These are phyloP conservation scores for Hirsutella minnesotensis DNA, from an alignment of 2,329 filamentous ascomycete genomes.

Conservation along the genomic window DNA sequence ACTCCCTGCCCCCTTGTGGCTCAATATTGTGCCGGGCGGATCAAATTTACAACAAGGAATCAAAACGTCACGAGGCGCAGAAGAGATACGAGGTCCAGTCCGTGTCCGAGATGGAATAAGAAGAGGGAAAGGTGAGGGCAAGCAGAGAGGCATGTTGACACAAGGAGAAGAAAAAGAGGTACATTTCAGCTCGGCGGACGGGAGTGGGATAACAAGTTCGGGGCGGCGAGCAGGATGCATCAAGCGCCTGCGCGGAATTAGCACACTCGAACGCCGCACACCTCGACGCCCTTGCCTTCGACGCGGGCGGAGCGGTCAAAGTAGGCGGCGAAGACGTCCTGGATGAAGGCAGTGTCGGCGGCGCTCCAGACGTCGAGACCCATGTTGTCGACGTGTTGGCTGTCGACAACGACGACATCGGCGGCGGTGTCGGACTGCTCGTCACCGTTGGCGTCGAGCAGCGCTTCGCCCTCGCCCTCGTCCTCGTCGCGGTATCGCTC, in stretches of 20 bases:
- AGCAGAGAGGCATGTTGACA: too few species aligned
- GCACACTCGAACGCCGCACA: slow-evolving; percentile 64
- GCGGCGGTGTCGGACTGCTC: slow-evolving; percentile 10
- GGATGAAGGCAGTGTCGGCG: slow-evolving; percentile 56
- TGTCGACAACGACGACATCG: slow-evolving; percentile 36
- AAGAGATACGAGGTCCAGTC: too few species aligned
- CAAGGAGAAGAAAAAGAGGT: too few species aligned
- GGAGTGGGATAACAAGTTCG: too few species aligned
- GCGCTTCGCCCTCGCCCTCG: slow-evolving; percentile 16
- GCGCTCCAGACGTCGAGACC: slow-evolving; percentile 70
- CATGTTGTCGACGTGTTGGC: slow-evolving; percentile 56
- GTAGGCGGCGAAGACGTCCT: slow-evolving; percentile 49
- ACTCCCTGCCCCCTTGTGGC: too few species aligned
- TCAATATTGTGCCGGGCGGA: too few species aligned
- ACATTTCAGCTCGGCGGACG: too few species aligned
- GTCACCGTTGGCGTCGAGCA: slow-evolving; percentile 13
- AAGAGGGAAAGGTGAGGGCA: too few species aligned
- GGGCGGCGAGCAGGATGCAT: too few species aligned
- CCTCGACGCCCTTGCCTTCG: slow-evolving; percentile 57
- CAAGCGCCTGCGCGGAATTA: slow-evolving; percentile 15
- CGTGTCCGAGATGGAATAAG: too few species aligned
- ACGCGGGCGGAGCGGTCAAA: slow-evolving; percentile 53
- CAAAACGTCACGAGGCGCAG: too few species aligned
- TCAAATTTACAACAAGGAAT: too few species aligned
- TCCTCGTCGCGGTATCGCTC: slow-evolving; percentile 21